A percentile compares a stretch with the other conserved stretches of the same genome.
Conservation (phyloP, 768 basidiomycete genomes). For the Pholiota molesta region DNA sequence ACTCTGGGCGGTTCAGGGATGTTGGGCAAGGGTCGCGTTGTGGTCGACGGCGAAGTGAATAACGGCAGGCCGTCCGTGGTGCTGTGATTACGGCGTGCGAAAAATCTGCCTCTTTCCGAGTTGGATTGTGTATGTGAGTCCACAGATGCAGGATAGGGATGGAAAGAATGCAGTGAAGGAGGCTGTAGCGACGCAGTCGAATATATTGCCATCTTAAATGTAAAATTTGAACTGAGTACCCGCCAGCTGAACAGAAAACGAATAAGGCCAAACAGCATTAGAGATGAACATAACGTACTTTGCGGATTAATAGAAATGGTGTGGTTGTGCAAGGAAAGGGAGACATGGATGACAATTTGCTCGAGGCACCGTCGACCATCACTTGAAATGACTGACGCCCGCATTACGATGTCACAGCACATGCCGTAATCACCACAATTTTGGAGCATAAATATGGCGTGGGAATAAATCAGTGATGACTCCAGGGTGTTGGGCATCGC, state of each 20-base stretch:
- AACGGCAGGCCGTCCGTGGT: not conserved
- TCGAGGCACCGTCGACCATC: not conserved
- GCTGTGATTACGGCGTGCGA: not conserved
- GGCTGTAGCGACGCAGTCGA: not conserved
- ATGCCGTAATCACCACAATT: constrained; percentile 10
- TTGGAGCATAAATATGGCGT: not conserved
- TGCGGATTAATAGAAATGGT: not conserved
- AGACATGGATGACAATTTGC: not conserved
- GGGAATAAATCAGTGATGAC: not conserved
- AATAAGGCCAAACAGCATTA: not conserved
- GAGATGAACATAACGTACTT: not conserved
- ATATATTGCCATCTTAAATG: not conserved
- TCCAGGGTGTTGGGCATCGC: not conserved
- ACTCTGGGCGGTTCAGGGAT: constrained; percentile 15
- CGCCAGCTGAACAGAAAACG: not conserved
- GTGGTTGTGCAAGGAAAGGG: not conserved
- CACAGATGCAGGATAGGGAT: not conserved
- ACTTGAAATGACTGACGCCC: not conserved
- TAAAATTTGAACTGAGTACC: not conserved
- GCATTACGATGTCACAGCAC: constrained; percentile 3
- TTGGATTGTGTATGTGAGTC: not conserved
- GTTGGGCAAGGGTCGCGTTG: constrained; percentile 12
- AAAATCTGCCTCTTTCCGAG: not conserved
- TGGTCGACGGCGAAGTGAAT: not conserved
- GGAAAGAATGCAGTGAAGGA: not conserved